Evolutionary conservation across 1,284 basidiomycete species (phyloP), one percentile per base, ranked within the genome.

Genomic region (Laetiporus sulphureus): DNA sequence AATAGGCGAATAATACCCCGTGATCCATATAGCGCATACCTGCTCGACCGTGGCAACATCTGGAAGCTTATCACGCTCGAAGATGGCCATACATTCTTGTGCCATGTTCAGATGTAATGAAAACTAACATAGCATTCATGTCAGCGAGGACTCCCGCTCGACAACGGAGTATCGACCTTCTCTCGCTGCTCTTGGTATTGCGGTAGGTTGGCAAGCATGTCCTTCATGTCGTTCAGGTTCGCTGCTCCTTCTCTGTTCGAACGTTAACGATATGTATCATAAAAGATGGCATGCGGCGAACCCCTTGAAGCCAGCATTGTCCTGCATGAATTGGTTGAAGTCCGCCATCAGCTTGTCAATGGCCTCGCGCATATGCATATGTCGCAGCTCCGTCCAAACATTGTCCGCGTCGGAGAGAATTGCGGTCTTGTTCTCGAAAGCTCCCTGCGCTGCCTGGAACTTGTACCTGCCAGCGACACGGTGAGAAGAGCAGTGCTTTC

Each of bases 311-410:
- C 91, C 92, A 1, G 90, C 91, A 59, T 98, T 90, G 54, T 97
- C 93, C 55, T 86, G 81, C 55, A 94, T 73, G 58, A 98, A 97
- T 59, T 84, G 80, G 60, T 91, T 91, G 66, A 99, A 98, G 65
- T 98, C 91, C 10, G 75, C 76, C 79, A 96, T 94, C 44, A 99
- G 75, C 62, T 91, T 93, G 68, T 97, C 92, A 55, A 98, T 95
- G 3, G 93, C 91, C 66, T 99, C 96, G 43, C 91, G 85, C 88
- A 99, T 98, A 65, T 99, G 95, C 75, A 98, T 80, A 62, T 99
- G 96, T 41, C 94, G 83, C 38, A 98, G 79, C 31, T 83, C 83
- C 18, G 83, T 84, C 93, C 94, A 99, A 3, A 97, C 85, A 34
- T 77, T 76, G 62, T 99, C 95, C 2, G 78, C 67, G 51, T 99